Evolutionary conservation across 23 red algal species (phyloP).

Genomic region (Cyanidioschyzon merolae): DNA sequence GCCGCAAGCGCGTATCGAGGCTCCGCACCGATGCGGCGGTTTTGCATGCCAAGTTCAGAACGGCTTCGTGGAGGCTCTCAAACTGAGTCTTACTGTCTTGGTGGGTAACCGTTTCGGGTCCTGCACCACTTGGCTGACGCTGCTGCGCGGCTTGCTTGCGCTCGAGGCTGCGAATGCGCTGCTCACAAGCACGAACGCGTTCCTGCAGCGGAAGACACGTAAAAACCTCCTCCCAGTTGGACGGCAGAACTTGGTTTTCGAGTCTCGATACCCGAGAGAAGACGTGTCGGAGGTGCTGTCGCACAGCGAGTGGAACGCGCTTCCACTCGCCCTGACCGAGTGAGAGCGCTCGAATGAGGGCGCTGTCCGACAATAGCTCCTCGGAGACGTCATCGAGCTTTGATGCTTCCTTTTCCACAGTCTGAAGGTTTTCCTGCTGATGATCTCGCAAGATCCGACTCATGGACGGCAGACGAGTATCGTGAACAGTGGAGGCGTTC

Average conservation of each 20-base stretch:
- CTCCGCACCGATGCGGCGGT: background rate
- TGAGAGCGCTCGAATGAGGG: background rate
- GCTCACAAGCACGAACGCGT: background rate
- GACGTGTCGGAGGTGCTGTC: background rate
- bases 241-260: background rate
- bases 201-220: background rate
- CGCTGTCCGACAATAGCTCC: background rate
- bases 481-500: background rate
- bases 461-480: background rate
- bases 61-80: background rate
- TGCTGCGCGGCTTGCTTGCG: background rate
- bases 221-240: background rate
- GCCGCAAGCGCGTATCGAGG: background rate
- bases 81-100: background rate
- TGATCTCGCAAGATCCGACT: background rate
- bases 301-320: background rate
- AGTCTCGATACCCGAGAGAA: background rate
- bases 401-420: background rate
- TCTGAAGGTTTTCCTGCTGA: background rate
- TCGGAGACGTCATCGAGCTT: background rate
- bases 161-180: background rate
- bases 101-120: background rate
- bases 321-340: slow-evolving; percentile 14
- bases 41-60: background rate
- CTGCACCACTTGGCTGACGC: background rate